Base-by-base conservation (phyloP, 2,329 filamentous ascomycete genomes). In the Aspergillus sp. region DNA sequence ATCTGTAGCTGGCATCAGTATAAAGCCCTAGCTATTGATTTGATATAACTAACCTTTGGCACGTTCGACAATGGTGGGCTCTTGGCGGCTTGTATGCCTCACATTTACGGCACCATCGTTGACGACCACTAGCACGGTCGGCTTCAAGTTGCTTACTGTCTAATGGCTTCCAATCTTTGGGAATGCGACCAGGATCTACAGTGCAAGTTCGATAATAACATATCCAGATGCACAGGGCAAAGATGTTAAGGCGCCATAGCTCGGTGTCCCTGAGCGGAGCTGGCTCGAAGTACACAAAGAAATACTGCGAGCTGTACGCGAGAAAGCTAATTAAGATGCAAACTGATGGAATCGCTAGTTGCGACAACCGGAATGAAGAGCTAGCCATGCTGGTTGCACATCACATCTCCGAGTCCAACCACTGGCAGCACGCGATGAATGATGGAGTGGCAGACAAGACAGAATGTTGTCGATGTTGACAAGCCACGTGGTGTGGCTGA, bases 61-160 rank as follows among this genome's bases (percentile, higher is more conserved):
- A 89, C 17, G 81, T 81, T 68, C 86, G 87, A 73, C 86, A 89
- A 70, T 89, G 86, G 75, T 89, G 86, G 21, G 86, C 83, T 62
- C 86, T 76, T 11, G 86, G 85, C 5, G 86, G 86, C 68, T 89
- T 89, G 59, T 79, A 77, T 41, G 82, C 81, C 63, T 86, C 80
- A 65, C 86, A 89, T 75, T 82, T 86, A 61, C 84, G 80, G 70
- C 86, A 89, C 85, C 86, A 88, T 63, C 81, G 71, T 55, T 77
- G 74, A 51, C 78, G 73, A 23, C 67, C 62, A 39, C 65, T 65
- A 3, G 62, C 62, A 42, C 64, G 42, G 36, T 70, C 66, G 13
- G 60, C 55, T 41, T 68, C 67, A 48, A 64, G 52, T 4, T 68
- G 59, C 10, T 67, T 62, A 21, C 54, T 50, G n/a, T 62, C 64